phyloP scores from a whole-genome alignment of 2,329 filamentous ascomycete genomes.

The Phialemoniopsis sp. region DNA sequence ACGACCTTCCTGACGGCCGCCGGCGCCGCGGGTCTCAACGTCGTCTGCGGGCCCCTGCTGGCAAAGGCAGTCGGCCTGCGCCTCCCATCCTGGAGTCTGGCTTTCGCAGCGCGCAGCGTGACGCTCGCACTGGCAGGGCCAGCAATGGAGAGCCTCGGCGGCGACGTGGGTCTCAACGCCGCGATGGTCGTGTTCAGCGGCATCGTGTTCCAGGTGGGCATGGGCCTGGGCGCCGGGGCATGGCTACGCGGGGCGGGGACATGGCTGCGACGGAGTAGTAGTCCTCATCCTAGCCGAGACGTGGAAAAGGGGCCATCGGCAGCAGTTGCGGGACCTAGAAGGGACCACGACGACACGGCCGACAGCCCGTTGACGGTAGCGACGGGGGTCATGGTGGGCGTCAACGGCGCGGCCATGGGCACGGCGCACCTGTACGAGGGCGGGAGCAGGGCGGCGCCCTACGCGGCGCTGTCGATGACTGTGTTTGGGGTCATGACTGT shows the following conservation, averaged over 20 bases:
- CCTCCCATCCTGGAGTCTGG: slow-evolving; percentile 25
- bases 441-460: slow-evolving; percentile 47
- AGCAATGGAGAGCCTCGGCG: slow-evolving; percentile 36
- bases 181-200: slow-evolving; percentile 48
- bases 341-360: no score
- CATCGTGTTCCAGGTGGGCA: slow-evolving; percentile 31
- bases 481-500: slow-evolving; percentile 53
- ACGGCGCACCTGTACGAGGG: slow-evolving; percentile 53
- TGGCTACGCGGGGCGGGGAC: slow-evolving; percentile 11
- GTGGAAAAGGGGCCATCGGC: neutral
- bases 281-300: no score
- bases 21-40: slow-evolving; percentile 32
- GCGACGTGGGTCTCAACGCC: slow-evolving; percentile 42
- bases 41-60: slow-evolving; percentile 34
- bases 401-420: slow-evolving; percentile 58
- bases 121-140: slow-evolving; percentile 46
- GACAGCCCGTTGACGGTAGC: slow-evolving; percentile 37
- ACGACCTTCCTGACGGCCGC: slow-evolving; percentile 30
- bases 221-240: slow-evolving; percentile 20
- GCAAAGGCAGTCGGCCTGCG: slow-evolving; percentile 29
- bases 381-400: slow-evolving; percentile 47
- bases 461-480: slow-evolving; percentile 54
- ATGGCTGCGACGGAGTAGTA: neutral
- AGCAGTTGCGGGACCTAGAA: no score
- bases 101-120: slow-evolving; percentile 45